These are phyloP conservation scores for Lipomyces kockii DNA, from an alignment of 805 yeast genomes.

Conservation along the genomic window DNA sequence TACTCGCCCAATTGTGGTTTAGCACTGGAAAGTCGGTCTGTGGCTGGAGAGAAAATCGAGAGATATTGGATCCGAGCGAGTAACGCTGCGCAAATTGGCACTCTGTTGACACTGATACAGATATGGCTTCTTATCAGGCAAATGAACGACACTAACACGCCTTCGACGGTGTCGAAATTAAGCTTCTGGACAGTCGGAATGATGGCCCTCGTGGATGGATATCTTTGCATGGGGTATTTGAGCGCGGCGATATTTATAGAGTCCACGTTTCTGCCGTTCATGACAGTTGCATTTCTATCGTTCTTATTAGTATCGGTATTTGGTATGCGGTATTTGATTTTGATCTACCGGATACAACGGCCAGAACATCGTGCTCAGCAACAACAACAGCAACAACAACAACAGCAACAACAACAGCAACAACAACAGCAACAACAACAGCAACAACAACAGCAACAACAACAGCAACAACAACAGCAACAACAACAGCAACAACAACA, in stretches of 20 bases:
- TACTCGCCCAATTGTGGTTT: constrained; percentile 92
- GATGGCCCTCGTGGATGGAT: constrained; percentile 70
- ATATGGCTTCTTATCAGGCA: constrained; percentile 66
- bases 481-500: constrained; percentile 19
- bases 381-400: constrained; percentile 19
- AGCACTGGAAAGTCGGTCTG: constrained; percentile 48
- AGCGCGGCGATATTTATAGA: constrained; percentile 60
- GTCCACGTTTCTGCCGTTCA: constrained; percentile 66
- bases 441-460: constrained; percentile 29
- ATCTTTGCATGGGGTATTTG: constrained; percentile 64
- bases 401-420: constrained; percentile 36
- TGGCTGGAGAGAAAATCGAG: constrained; percentile 64
- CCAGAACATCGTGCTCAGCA: constrained; percentile 38
- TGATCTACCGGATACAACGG: constrained; percentile 69
- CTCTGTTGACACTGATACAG: constrained; percentile 56
- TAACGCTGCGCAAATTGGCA: constrained; percentile 45
- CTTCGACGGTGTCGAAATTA: constrained; percentile 75
- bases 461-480: constrained; percentile 37
- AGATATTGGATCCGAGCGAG: constrained; percentile 47
- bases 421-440: constrained; percentile 24
- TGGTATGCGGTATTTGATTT: constrained; percentile 61
- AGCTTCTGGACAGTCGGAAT: constrained; percentile 70
- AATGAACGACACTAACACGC: constrained; percentile 73
- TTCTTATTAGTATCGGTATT: constrained; percentile 59
- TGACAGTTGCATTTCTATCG: constrained; percentile 70